Evolutionary conservation across 257 asterid genomes (phyloP), one percentile per base, ranked within the genome.

Genomic region (Solanum dulcamara): DNA sequence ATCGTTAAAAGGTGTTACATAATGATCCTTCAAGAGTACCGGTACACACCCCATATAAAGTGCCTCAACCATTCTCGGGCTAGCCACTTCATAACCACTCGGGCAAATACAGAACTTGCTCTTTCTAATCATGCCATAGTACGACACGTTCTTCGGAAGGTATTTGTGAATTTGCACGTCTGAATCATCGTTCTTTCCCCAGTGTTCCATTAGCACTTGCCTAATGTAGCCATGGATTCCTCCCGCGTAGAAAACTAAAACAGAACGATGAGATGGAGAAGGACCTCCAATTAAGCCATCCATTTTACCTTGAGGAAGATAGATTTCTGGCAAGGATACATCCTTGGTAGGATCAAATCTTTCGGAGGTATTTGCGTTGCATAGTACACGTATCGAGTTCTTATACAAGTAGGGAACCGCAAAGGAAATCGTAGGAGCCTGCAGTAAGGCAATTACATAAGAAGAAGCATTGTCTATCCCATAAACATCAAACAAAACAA

Each of bases 1-100:
- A 59, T 92, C 93, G 8, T 74, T 90, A 26, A 92, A 92, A 0
- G 95, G 94, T 62, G 86, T 89, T 17, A 90, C 94, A 18, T 92
- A 92, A 66, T 90, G 87, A 75, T 87, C 91, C 88, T 92, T 90
- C 32, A 92, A 92, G 2, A 92, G 92, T 62, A 92, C 91, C 0
- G 94, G 94, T 2, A 91, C 92, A 9, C 95, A 91, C 3, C 95
- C 95, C 90, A 85, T 91, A 74, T 92, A 92, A 2, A 92, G 85
- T 20, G 91, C 94, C 87, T 92, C 94, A 40, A 92, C 94, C 95
- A 92, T 92, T 82, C 95, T 88, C 3, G 95, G 95, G 37, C 94
- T 92, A 10, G 95, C 95, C 0, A 92, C 95, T 85, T 92, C 95
- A 89, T 90, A 91, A 0, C 94, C 95, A 17, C 95, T 92, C 18